Evolutionary conservation across 1,284 basidiomycete species (phyloP).

Genomic region (Quambalaria eucalypti): DNA sequence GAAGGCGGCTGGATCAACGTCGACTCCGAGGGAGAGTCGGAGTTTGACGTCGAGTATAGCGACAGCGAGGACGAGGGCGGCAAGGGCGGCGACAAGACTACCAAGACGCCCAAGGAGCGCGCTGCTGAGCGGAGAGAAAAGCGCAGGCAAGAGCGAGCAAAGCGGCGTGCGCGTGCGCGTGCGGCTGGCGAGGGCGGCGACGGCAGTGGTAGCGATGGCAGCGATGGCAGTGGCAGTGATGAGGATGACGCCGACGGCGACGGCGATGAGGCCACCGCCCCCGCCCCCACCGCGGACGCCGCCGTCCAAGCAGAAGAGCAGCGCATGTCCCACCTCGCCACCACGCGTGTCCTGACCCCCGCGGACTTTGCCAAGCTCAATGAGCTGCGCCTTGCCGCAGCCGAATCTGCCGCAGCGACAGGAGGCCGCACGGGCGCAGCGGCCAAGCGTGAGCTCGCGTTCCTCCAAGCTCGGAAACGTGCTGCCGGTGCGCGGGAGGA

Average conservation of each 20-base stretch:
- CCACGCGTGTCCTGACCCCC: conserved; percentile 87
- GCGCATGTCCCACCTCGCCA: conserved; percentile 52
- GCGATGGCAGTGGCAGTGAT: conserved; percentile 17
- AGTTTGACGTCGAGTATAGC: conserved; percentile 58
- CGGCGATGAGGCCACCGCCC: conserved; percentile 1
- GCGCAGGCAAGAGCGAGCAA: not conserved
- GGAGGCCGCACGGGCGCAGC: conserved; percentile 29
- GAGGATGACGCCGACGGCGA: conserved; percentile 15
- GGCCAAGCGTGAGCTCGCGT: conserved; percentile 47
- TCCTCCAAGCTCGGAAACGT: conserved; percentile 55
- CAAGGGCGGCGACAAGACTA: conserved; percentile 19
- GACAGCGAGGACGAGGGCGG: conserved; percentile 61
- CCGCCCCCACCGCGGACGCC: conserved; percentile 8
- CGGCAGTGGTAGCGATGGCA: conserved; percentile 26
- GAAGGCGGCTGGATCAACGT: conserved; percentile 70
- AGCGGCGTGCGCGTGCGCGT: conserved; percentile 1
- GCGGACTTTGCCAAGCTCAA: conserved; percentile 91
- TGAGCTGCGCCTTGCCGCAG: conserved; percentile 69
- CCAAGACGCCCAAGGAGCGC: conserved; percentile 26
- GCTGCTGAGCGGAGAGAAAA: not conserved
- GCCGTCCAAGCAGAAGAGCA: conserved; percentile 11
- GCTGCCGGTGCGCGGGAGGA: conserved; percentile 55
- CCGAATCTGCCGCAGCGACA: conserved; percentile 56
- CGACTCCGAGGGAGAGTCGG: conserved; percentile 60
- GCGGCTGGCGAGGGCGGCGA: conserved; percentile 7